Conservation (phyloP, 495 filamentous ascomycete species). For the Lophiotrema nucula region DNA sequence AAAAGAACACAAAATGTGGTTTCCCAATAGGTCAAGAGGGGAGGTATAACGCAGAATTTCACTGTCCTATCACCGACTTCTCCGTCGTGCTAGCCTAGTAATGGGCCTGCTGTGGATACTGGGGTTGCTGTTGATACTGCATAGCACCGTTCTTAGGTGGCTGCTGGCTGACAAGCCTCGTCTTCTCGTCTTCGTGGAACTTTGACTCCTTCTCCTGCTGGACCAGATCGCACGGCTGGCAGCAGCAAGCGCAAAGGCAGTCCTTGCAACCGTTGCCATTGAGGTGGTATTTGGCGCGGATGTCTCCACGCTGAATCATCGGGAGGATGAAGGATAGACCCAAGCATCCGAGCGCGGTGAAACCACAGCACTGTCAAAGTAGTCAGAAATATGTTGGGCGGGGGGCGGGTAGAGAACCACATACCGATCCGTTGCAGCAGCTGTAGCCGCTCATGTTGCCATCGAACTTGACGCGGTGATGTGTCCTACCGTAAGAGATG, state of each 20-base stretch:
- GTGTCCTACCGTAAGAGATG: constrained; percentile 53
- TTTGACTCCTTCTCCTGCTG: constrained; percentile 55
- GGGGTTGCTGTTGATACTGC: constrained; percentile 3
- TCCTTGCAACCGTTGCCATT: constrained; percentile 53
- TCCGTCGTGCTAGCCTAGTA: no score
- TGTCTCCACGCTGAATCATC: constrained; percentile 55
- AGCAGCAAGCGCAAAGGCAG: constrained; percentile 52
- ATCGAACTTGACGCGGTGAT: constrained; percentile 46
- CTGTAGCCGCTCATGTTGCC: constrained; percentile 47
- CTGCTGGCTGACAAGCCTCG: background rate
- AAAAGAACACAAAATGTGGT: no score
- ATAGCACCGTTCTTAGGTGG: background rate
- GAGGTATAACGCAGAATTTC: no score
- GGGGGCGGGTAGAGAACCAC: constrained; percentile 2
- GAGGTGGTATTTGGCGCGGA: constrained; percentile 55
- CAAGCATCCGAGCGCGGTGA: constrained; percentile 33
- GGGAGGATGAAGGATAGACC: constrained; percentile 45
- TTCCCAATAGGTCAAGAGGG: no score
- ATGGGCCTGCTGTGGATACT: background rate
- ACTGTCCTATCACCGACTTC: no score
- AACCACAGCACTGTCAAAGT: constrained; percentile 29
- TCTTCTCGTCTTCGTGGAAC: constrained; percentile 23
- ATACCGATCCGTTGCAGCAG: constrained; percentile 50
- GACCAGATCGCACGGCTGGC: constrained; percentile 52
- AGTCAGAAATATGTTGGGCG: background rate